Base-by-base conservation (phyloP, 805 yeast genomes). In the Lachancea cidri region DNA sequence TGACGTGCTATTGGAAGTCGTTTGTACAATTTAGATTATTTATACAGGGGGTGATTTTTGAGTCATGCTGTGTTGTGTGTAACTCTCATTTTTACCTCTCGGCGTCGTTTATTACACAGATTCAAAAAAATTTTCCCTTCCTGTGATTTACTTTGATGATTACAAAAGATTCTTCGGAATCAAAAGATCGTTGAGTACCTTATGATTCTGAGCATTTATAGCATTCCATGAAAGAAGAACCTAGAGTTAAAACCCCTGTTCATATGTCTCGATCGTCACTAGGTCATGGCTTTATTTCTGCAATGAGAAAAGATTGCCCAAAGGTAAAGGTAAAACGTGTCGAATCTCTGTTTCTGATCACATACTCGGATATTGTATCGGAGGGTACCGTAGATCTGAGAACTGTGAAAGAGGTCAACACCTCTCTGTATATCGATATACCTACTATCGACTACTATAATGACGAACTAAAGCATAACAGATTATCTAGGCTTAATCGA, bases 391-490 rank as follows among this genome's bases (percentile, higher is more conserved):
- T 9, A 29, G 35, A 17, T 30, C 38, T 43, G 20, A 41, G 48
- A 24, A 39, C 37, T 19, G 25, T 41, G 31, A 35, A 41, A n/a
- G 43, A 47, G 13, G 55, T 55, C 38, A 48, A 53, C 31, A 45
- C 59, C 4, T 46, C 46, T 20, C 37, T 62, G 13, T 60, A 53
- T 39, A 54, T 60, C 17, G 66, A 62, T 47, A 58, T 62, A 7
- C 65, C 66, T 1, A 52, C 64, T 5, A 59, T 62, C 3, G 66
- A 62, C 41, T 60, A 57, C 43, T 57, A 62, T 44, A 58, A 53
- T 32, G 64, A 60, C 46, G 61, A 59, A 42, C 38, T 59, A 20
- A 46, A 47, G 14, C 54, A 58, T 36, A 46, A 45, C 11, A 55
- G 51, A 42, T 43, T 58, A 16, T 52, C 59, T 16, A 52, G 50